A percentile compares a stretch with the other conserved stretches of the same genome.
These are phyloP conservation scores for Wickerhamiella kazuoi DNA, from an alignment of 805 yeast species.

Conservation along the genomic window DNA sequence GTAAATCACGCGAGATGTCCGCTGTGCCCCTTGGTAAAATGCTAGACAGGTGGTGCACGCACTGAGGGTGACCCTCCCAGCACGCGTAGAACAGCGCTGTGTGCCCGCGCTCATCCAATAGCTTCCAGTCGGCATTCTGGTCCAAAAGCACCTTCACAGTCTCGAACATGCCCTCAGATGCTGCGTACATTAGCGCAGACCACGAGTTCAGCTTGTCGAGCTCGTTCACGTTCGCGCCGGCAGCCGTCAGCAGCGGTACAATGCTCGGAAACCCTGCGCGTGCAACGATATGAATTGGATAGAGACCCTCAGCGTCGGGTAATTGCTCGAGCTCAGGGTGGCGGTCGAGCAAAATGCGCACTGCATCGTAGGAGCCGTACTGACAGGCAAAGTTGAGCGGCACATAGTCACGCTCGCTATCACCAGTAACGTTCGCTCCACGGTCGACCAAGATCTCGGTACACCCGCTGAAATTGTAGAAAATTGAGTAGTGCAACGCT, in stretches of 20 bases:
- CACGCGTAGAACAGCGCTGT: conserved; percentile 78
- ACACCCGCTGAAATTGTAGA: conserved; percentile 40
- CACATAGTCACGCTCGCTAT: conserved; percentile 30
- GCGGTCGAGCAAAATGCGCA: conserved; percentile 39
- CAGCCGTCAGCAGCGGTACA: conserved; percentile 42
- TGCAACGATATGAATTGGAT: conserved; percentile 77
- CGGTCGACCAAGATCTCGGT: conserved; percentile 32
- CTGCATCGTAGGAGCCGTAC: conserved; percentile 56
- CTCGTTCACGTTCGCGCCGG: conserved; percentile 49
- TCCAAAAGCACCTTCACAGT: conserved; percentile 56
- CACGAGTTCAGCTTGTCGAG: conserved; percentile 76
- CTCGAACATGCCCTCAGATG: conserved; percentile 59
- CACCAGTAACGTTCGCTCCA: conserved; percentile 26
- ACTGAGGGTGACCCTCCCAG: conserved; percentile 84
- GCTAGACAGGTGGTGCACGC: conserved; percentile 47
- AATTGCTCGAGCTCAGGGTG: conserved; percentile 24
- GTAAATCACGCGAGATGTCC: conserved; percentile 7
- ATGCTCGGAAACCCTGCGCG: conserved; percentile 60
- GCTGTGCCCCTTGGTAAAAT: conserved; percentile 8
- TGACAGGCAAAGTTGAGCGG: conserved; percentile 74
- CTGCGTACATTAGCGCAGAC: conserved; percentile 87
- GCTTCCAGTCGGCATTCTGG: conserved; percentile 49
- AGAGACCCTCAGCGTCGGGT: conserved; percentile 68
- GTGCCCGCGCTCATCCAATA: conserved; percentile 63
- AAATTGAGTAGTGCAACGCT: conserved; percentile 65